phyloP scores from a whole-genome alignment of 306 rosid species.

The Comarum palustre region DNA sequence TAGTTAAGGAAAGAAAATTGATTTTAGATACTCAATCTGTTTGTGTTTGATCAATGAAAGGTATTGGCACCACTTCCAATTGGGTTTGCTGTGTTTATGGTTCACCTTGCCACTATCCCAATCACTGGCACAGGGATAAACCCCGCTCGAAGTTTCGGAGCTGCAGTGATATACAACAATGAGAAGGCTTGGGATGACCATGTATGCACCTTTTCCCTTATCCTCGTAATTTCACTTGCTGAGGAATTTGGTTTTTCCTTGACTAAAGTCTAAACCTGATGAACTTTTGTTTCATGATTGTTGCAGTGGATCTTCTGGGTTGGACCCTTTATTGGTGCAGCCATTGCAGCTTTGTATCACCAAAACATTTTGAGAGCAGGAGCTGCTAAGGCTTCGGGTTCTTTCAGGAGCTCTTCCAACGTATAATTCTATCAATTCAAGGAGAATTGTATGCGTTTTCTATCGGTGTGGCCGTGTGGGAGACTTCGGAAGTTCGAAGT shows the following conservation, averaged over 20 bases:
- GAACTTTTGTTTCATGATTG: not conserved
- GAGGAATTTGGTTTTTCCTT: no score
- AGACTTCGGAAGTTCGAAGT: not conserved
- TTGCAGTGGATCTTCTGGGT: slow-evolving; percentile 46
- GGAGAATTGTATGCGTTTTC: not conserved
- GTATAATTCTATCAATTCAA: slow-evolving; percentile 2
- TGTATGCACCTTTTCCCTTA: slow-evolving; percentile 4
- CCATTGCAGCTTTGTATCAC: slow-evolving; percentile 46
- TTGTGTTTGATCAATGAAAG: slow-evolving; percentile 13
- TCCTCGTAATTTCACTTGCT: no score
- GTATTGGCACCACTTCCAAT: slow-evolving; percentile 54
- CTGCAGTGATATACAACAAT: slow-evolving; percentile 35
- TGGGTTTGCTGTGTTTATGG: slow-evolving; percentile 50
- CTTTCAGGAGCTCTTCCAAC: slow-evolving; percentile 36
- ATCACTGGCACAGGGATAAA: slow-evolving; percentile 51
- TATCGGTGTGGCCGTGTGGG: not conserved
- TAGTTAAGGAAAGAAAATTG: not conserved
- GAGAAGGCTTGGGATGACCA: slow-evolving; percentile 39
- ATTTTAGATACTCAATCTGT: not conserved
- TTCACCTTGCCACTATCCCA: slow-evolving; percentile 50
- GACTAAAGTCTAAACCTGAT: no score
- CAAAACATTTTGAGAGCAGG: slow-evolving; percentile 40
- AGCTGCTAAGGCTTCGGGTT: slow-evolving; percentile 41
- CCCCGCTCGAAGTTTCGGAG: slow-evolving; percentile 48
- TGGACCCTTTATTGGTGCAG: slow-evolving; percentile 44